Base-by-base conservation (phyloP, 2,329 filamentous ascomycete species). In the Aspergillus sp. region DNA sequence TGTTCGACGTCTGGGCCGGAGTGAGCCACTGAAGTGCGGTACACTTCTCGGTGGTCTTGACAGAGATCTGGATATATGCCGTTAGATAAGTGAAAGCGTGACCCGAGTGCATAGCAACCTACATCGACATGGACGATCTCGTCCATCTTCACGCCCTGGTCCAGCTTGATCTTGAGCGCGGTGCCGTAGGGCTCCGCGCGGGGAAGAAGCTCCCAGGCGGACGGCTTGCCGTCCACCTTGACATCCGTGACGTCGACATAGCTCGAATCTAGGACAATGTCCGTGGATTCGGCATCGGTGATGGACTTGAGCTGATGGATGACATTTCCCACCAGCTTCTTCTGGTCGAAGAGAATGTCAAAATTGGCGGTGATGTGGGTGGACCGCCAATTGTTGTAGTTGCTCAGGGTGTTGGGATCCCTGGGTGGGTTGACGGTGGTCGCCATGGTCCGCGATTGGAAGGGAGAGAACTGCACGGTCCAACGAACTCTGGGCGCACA, bases 11-110 rank as follows among this genome's bases (percentile, higher is more conserved):
- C 76, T 97, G 94, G 29, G 88, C 88, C 2, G 91, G 91, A 0
- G 89, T 92, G 72, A 99, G 82, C 93, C 94, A 99, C 74, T 97
- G 93, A 57, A 99, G 79, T 9, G 93, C 93, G 10, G 92, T 96
- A 73, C 93, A 97, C 64, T 89, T 83, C 47, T 88, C 82, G 1
- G 94, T 97, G 4, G 94, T 97, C 61, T 88, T 81, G 25, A 97
- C 73, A 20, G 82, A 77, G 56, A 95, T 89, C 70, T 85, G 56
- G 34, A 17, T 38, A 32, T 32, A 25, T 41, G 21, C 3, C 32
- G 50, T 58, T 46, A 53, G 40, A 48, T 48, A 14, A 16, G 21
- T 34, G 10, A 25, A 42, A 19, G 21, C 23, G 11, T 41, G 42
- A 17, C 17, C 17, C 29, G 42, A 5, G 21, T 25, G 36, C 25